Evolutionary conservation across 495 filamentous ascomycete species (phyloP), one percentile per base, ranked within the genome.

Genomic region (Xylaria intraflava): DNA sequence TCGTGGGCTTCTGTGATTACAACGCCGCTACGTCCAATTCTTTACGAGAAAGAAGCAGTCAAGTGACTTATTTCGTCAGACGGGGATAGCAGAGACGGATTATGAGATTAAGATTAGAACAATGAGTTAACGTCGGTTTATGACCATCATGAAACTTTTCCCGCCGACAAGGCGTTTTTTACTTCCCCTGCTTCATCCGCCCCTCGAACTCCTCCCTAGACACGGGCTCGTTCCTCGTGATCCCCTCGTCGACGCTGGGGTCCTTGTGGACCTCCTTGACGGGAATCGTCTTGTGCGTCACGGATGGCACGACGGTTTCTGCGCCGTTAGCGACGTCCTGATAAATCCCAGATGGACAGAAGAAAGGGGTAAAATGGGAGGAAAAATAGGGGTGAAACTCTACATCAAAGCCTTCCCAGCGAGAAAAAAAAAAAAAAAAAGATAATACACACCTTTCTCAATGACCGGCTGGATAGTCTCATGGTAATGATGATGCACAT

Each of bases 401-500:
- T n/a, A n/a, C n/a, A n/a, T n/a, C n/a, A n/a, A n/a, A n/a, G n/a
- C n/a, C n/a, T n/a, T n/a, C n/a, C 27, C 4, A 29, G 9, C 9
- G 27, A 4, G 9, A 29, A 29, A 4, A 4, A 29, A 29, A 29
- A 29, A 4, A 29, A 4, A 4, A 35, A 3, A 11, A 16, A 16
- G 6, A 17, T 1, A 3, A 26, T 29, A 42, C 11, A 59, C 17
- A 61, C 58, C 54, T 40, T 49, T 61, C 36, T 61, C 54, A 43
- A 61, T 30, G 1, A 61, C 56, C 1, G 58, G 58, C 49, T 61
- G 58, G 7, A 61, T 46, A n/a, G 58, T 61, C 56, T 61, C 58
- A 22, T 61, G 58, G 0, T 59, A 11, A 26, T 61, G 58, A 31
- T 61, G 53, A 29, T 61, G 49, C 8, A 53, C 20, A 36, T 47